Evolutionary conservation across 371 early-diverging fungal species (phyloP).

Genomic region (Mortierella sp.): DNA sequence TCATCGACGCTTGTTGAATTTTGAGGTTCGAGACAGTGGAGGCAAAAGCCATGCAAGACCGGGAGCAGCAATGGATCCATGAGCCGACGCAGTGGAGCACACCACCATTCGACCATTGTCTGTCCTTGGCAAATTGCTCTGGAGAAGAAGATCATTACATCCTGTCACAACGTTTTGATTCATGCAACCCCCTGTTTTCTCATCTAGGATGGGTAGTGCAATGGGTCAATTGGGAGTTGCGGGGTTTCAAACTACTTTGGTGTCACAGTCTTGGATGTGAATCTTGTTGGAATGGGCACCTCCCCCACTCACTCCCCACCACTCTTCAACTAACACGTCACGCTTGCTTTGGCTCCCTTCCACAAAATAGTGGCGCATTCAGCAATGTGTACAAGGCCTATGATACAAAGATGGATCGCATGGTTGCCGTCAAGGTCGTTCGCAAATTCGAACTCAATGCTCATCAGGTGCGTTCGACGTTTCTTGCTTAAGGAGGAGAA

Average conservation of each 20-base stretch:
- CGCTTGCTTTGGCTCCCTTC: neutral
- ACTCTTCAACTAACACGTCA: no score
- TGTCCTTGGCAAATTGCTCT: neutral
- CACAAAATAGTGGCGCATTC: conserved; percentile 79
- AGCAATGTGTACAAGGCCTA: conserved; percentile 83
- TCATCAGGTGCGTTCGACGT: conserved; percentile 58
- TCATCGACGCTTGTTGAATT: neutral
- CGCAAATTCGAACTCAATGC: conserved; percentile 69
- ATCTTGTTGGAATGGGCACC: no score
- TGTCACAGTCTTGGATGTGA: no score
- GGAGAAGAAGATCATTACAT: neutral
- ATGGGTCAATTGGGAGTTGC: neutral
- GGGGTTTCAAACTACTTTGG: neutral
- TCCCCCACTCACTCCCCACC: no score
- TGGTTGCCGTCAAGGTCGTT: conserved; percentile 89
- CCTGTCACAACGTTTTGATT: neutral
- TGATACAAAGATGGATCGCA: conserved; percentile 61
- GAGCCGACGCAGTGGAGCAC: no score
- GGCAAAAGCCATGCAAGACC: neutral
- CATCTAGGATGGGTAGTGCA: neutral
- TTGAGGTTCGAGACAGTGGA: neutral
- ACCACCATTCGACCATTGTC: no score
- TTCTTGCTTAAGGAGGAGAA: neutral
- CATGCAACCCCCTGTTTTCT: neutral
- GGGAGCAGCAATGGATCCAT: no score